A percentile compares a stretch with the other conserved stretches of the same genome.
Evolutionary conservation across 208 protist species (phyloP).

Genomic region (Lotmaria passim): DNA sequence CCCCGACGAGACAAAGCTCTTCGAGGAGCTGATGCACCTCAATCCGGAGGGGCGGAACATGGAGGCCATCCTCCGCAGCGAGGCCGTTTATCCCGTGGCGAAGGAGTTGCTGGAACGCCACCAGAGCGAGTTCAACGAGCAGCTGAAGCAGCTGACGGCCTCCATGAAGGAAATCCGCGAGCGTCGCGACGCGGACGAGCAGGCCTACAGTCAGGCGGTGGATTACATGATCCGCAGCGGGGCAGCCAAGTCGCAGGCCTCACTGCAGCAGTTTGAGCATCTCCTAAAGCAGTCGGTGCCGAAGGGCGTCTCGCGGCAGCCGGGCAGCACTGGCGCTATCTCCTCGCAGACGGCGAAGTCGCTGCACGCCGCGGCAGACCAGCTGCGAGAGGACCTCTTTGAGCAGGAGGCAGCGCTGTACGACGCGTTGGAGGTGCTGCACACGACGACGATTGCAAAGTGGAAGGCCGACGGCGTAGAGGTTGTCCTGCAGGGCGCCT

Average conservation of each 20-base stretch:
- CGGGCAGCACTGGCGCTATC: neutral
- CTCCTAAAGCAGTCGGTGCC: constrained; percentile 58
- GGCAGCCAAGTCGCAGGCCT: constrained; percentile 38
- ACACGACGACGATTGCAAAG: constrained; percentile 66
- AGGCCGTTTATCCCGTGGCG: constrained; percentile 52
- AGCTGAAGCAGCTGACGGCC: constrained; percentile 77
- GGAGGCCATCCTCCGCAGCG: constrained; percentile 58
- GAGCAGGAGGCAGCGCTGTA: constrained; percentile 82
- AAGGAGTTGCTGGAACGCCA: constrained; percentile 81
- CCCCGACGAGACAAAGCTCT: constrained; percentile 77
- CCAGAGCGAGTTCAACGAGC: constrained; percentile 83
- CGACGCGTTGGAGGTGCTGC: constrained; percentile 70
- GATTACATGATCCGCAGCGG: constrained; percentile 46
- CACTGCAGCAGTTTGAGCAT: constrained; percentile 73
- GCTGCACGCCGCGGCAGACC: constrained; percentile 45
- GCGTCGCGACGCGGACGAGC: constrained; percentile 68
- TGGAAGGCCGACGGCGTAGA: constrained; percentile 81
- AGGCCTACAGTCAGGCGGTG: constrained; percentile 47
- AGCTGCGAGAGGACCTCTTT: constrained; percentile 63
- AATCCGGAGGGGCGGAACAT: constrained; percentile 66
- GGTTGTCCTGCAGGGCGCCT: constrained; percentile 76
- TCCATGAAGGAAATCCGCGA: constrained; percentile 74
- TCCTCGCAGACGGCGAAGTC: constrained; percentile 16
- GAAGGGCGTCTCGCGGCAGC: constrained; percentile 25
- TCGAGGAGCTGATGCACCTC: constrained; percentile 73